Percentiles rank a stretch among this genome's conserved stretches.
These are phyloP conservation scores for Gaeumannomyces tritici DNA, from an alignment of 2,329 filamentous ascomycete genomes.

Conservation along the genomic window DNA sequence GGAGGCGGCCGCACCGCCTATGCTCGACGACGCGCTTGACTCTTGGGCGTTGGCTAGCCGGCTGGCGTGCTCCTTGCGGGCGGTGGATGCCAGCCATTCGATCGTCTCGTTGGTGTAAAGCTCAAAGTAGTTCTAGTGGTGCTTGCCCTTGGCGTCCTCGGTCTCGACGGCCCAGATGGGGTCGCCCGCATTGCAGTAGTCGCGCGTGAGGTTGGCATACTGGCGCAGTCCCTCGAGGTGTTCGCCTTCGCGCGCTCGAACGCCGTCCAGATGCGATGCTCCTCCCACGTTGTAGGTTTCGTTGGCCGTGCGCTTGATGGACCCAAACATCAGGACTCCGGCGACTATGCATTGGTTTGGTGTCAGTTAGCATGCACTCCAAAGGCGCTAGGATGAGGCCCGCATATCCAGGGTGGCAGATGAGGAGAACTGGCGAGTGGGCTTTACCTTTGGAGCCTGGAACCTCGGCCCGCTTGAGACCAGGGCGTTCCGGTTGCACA, in stretches of 20 bases:
- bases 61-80: neutral
- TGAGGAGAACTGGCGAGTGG: neutral
- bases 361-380: neutral
- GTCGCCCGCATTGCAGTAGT: constrained; percentile 25
- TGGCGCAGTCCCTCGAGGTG: constrained; percentile 18
- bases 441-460: constrained; percentile 24
- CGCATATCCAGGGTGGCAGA: neutral
- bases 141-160: neutral
- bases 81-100: constrained; percentile 6
- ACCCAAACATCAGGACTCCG: constrained; percentile 23
- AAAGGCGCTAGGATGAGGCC: too few relatives aligned
- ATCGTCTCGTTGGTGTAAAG: constrained; percentile 16
- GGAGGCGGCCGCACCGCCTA: too few relatives aligned
- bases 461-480: constrained; percentile 15
- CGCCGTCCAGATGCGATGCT: constrained; percentile 15
- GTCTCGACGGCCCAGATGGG: constrained; percentile 26
- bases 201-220: constrained; percentile 17
- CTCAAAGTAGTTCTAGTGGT: constrained; percentile 27
- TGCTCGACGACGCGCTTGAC: neutral
- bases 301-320: constrained; percentile 22
- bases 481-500: constrained; percentile 13
- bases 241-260: constrained; percentile 19
- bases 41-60: neutral
- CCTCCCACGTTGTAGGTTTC: constrained; percentile 22
- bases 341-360: constrained; percentile 13